Conservation (phyloP, 139 green algal species). For the Tetraselmis striata region DNA sequence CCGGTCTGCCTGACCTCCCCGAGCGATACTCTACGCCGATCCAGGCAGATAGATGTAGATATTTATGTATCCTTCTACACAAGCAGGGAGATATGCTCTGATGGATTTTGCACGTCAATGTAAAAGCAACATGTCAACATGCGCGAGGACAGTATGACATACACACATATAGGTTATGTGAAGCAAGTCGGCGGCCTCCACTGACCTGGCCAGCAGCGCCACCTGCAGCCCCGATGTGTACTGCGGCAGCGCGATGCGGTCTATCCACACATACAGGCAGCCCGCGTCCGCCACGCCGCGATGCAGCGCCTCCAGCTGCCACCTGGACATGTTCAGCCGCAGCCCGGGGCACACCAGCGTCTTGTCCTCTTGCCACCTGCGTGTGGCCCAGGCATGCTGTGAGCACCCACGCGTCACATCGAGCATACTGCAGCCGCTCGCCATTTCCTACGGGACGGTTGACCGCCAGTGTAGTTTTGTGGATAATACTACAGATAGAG, state of each 20-base stretch:
- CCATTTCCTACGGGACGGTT: neutral
- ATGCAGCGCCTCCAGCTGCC: neutral
- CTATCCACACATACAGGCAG: neutral
- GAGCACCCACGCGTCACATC: neutral
- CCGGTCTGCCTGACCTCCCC: too few relatives aligned
- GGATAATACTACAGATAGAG: neutral
- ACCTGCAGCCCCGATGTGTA: neutral
- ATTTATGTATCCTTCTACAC: neutral
- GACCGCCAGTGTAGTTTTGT: neutral
- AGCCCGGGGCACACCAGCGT: neutral
- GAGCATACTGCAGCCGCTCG: neutral
- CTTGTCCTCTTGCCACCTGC: neutral
- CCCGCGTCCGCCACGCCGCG: neutral
- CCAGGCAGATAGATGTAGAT: too few relatives aligned
- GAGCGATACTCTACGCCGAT: too few relatives aligned
- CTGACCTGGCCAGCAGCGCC: neutral
- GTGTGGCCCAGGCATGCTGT: neutral
- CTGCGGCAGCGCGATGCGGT: neutral
- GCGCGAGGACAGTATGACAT: neutral
- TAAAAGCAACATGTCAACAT: neutral
- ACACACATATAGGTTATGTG: neutral
- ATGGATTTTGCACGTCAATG: neutral
- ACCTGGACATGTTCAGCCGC: neutral
- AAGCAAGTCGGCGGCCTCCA: neutral
- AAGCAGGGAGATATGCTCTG: neutral